Base-by-base conservation (phyloP, 345 rosid genomes). In the Rubroshorea leprosula region DNA sequence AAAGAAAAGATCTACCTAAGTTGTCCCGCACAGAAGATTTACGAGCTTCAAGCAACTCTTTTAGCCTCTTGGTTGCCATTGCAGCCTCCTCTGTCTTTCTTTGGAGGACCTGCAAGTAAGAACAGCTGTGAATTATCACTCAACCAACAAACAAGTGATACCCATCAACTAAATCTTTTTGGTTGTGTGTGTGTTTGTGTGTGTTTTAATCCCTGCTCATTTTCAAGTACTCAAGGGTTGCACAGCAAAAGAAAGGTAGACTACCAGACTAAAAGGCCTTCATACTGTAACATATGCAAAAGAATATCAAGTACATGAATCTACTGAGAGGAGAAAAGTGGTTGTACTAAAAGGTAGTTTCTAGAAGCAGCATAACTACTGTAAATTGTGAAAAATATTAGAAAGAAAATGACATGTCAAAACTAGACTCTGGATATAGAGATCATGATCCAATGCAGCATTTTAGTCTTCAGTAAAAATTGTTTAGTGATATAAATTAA, bases 51-150 rank as follows among this genome's bases (percentile, higher is more conserved):
- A 93, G 81, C 80, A 93, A 74, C 76, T 93, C 96, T 72, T 93
- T 93, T 65, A 93, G 75, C 75, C 99, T 84, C 77, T 85, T 93
- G 72, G 96, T 93, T 48, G 99, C 97, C 86, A 87, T 78, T 63
- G 99, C 92, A 69, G 99, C 99, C 76, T 93, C 99, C 74, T 89
- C 99, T 41, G 96, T 93, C 81, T 93, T 93, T 71, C 99, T 82
- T 55, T 93, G 99, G 59, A 93, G 97, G 78, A 93, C 97, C 99
- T 93, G 78, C 57, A 68, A 65, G 63, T 41, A 54, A 55, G 50
- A 62, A 59, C 21, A 61, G 67, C 58, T 51, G 47, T 24, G 55
- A 18, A 41, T 56, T 18, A 65, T 27, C 41, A 17, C 58, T n/a
- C 43, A 27, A 57, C 39, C 27, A 26, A 25, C 13, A 55, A 62